These are phyloP conservation scores for Pythium aphanidermatum DNA, from an alignment of 352 stramenopile genomes.

Conservation along the genomic window DNA sequence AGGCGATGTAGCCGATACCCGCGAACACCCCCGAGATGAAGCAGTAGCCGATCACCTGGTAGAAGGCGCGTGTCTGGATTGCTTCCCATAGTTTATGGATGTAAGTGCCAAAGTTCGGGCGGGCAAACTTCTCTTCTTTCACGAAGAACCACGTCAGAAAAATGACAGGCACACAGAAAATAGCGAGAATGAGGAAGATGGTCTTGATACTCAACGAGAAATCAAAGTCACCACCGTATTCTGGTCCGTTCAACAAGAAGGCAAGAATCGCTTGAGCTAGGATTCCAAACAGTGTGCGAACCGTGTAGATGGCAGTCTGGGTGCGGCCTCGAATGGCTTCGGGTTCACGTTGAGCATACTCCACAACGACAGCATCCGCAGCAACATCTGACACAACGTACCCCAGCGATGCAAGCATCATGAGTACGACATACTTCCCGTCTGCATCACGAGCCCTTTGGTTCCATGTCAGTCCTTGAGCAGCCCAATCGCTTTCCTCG, in stretches of 20 bases:
- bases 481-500: conserved; percentile 5
- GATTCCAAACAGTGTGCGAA: conserved; percentile 19
- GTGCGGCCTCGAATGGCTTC: conserved; percentile 12
- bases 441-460: conserved; percentile 16
- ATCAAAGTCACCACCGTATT: conserved; percentile 23
- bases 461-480: conserved; percentile 13
- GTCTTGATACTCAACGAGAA: conserved; percentile 17
- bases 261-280: conserved; percentile 16
- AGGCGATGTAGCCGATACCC: conserved; percentile 14
- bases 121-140: conserved; percentile 22
- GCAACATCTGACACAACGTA: conserved; percentile 31
- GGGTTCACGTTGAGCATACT: conserved; percentile 18
- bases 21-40: conserved; percentile 21
- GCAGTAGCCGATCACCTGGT: conserved; percentile 16
- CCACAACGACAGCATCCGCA: conserved; percentile 25
- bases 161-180: conserved; percentile 23
- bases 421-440: conserved; percentile 22
- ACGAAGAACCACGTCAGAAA: conserved; percentile 28
- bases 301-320: conserved; percentile 17
- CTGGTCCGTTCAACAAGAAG: conserved; percentile 18
- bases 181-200: conserved; percentile 15
- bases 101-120: conserved; percentile 22
- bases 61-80: conserved; percentile 26
- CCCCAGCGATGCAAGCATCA: conserved; percentile 25
- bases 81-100: conserved; percentile 22